These are phyloP conservation scores for Cymbopogon citratus DNA, from an alignment of 176 grass and related monocot genomes.

Conservation along the genomic window DNA sequence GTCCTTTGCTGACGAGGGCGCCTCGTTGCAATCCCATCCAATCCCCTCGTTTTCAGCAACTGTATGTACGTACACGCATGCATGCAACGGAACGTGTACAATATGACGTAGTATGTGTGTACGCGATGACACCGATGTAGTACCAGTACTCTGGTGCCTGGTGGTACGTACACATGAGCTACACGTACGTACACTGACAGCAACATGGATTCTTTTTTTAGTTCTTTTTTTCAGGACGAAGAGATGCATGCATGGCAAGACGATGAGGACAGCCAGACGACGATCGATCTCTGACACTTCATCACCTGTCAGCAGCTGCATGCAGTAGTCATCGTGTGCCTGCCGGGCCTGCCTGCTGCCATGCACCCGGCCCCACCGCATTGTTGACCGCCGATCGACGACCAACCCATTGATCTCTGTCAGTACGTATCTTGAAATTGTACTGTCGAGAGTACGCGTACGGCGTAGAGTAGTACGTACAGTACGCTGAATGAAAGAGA, in stretches of 20 bases:
- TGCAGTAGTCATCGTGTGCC: neutral
- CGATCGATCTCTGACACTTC: neutral
- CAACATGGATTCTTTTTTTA: constrained; percentile 4
- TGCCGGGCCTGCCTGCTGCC: neutral
- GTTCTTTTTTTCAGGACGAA: no score
- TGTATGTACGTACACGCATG: neutral
- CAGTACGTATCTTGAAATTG: no score
- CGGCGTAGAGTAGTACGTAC: no score
- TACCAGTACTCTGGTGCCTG: neutral
- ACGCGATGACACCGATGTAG: neutral
- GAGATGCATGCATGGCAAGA: neutral
- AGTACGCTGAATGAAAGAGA: neutral
- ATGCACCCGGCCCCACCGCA: neutral
- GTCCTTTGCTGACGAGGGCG: neutral
- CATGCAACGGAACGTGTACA: neutral
- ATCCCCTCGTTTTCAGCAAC: constrained; percentile 9
- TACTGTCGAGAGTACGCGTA: neutral
- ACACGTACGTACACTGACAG: neutral
- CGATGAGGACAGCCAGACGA: neutral
- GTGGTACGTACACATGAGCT: neutral
- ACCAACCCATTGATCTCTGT: neutral
- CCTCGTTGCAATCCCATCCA: neutral
- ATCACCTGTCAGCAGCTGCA: neutral
- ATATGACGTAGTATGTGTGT: neutral
- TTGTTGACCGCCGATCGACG: constrained; percentile 26